Conservation (phyloP, 257 asterid species). For the Penstemon davidsonii region DNA sequence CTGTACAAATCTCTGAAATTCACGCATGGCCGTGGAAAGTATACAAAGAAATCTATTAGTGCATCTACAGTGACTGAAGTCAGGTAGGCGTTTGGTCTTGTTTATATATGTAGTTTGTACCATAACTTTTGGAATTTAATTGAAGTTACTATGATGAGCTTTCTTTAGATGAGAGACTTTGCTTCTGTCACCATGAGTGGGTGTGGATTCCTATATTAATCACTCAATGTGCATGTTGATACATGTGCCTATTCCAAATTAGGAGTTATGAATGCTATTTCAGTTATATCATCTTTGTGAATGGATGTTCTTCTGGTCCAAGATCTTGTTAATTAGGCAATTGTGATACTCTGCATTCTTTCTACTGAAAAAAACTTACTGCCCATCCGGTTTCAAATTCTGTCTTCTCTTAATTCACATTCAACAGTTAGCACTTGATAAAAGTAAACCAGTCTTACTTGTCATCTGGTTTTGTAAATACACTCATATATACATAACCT, state of each 20-base stretch:
- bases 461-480: too few relatives aligned
- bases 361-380: neutral
- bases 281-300: neutral
- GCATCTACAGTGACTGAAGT: slow-evolving; percentile 77
- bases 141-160: neutral
- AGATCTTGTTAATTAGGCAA: neutral
- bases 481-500: too few relatives aligned
- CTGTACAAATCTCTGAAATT: slow-evolving; percentile 91
- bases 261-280: neutral
- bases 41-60: slow-evolving; percentile 65
- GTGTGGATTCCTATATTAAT: neutral
- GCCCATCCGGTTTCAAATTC: neutral
- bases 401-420: neutral
- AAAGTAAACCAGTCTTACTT: too few relatives aligned
- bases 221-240: neutral
- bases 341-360: neutral
- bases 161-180: neutral
- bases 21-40: slow-evolving; percentile 95
- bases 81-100: slow-evolving; percentile 47
- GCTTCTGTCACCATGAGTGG: neutral
- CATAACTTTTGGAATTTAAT: neutral
- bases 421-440: neutral
- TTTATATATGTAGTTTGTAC: neutral
- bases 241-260: neutral
- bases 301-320: neutral